A percentile compares a stretch with the other conserved stretches of the same genome.
These are phyloP conservation scores for Periconia sp. DNA, from an alignment of 2,329 filamentous ascomycete species.

Conservation along the genomic window DNA sequence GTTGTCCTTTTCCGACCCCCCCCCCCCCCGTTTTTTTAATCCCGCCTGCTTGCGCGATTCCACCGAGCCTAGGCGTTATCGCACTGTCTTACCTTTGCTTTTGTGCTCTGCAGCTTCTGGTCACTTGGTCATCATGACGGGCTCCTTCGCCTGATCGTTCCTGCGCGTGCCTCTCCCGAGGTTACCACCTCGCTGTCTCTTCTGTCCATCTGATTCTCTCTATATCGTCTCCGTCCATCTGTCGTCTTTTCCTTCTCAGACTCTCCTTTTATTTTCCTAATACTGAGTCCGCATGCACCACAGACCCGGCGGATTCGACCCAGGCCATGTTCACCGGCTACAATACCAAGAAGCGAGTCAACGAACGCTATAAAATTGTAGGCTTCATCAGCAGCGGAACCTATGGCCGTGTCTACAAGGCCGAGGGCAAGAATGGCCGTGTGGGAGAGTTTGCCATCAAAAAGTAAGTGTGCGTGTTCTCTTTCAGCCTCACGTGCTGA, in stretches of 20 bases:
- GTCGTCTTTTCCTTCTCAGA: constrained; percentile 3
- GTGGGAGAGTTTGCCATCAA: constrained; percentile 95
- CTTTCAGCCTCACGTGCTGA: constrained; percentile 20
- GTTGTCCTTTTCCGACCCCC: constrained; percentile 13
- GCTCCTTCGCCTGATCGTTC: constrained; percentile 22
- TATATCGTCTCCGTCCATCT: background rate
- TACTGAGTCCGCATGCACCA: constrained; percentile 12
- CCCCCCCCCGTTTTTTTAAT: too few species aligned
- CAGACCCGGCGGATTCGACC: constrained; percentile 33
- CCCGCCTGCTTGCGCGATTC: too few species aligned
- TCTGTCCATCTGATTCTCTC: background rate
- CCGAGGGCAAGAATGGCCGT: constrained; percentile 74
- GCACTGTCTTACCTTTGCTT: too few species aligned
- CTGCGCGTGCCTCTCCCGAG: constrained; percentile 18
- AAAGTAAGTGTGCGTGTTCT: constrained; percentile 66
- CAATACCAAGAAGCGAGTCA: constrained; percentile 80
- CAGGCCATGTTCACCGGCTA: constrained; percentile 57
- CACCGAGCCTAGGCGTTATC: too few species aligned
- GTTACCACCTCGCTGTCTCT: constrained; percentile 7
- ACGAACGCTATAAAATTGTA: constrained; percentile 93
- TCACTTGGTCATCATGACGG: constrained; percentile 16
- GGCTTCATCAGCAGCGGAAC: constrained; percentile 98
- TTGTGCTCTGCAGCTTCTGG: constrained; percentile 14
- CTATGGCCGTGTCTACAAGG: constrained; percentile 98
- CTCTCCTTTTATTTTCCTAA: constrained; percentile 4